Base-by-base conservation (phyloP, 805 yeast genomes). In the Sugiyamaella boreocaroliniensis region DNA sequence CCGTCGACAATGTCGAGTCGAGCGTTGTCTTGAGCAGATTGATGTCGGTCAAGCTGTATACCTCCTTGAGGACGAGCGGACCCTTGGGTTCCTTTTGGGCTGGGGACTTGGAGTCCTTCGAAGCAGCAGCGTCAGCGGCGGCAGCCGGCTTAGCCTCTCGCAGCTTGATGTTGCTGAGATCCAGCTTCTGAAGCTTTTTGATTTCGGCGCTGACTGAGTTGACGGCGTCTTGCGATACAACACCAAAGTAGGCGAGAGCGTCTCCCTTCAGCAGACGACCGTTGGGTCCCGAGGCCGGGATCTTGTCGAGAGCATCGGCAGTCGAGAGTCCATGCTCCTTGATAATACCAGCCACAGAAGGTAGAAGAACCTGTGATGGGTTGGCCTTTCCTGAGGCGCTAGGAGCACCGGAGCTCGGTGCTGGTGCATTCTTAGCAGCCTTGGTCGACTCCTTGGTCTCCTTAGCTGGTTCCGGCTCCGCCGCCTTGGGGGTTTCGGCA, bases 241-340 rank as follows among this genome's bases (percentile, higher is more conserved):
- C 69, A 29, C 98, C 97, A 49, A 90, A 64, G 65, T 80, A 82
- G 0, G 95, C 93, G 58, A 90, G 75, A 1, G 90, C 92, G 68
- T 92, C 99, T 57, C 98, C 98, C 71, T 86, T 87, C 58, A 92
- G 75, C 42, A 92, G 67, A 63, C 96, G 78, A 9, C 98, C 98
- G 52, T 82, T 77, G 29, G 95, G 95, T 18, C 98, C 99, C 0
- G 95, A 76, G 7, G 97, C 95, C 42, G 79, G 73, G 61, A 92
- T 87, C 57, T 83, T 81, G 8, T 72, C 62, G 18, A 86, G 56
- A 1, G 96, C 97, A 22, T 85, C 92, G 43, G 77, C 84, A 52
- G 68, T 70, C 1, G 92, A 77, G 53, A 92, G 82, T 50, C 76
- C 67, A 63, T 88, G 76, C 53, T 74, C 74, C 42, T 76, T 79